A percentile compares a stretch with the other conserved stretches of the same genome.
These are phyloP conservation scores for Paramecium primaurelia DNA, from an alignment of 73 alveolate genomes.

Conservation along the genomic window DNA sequence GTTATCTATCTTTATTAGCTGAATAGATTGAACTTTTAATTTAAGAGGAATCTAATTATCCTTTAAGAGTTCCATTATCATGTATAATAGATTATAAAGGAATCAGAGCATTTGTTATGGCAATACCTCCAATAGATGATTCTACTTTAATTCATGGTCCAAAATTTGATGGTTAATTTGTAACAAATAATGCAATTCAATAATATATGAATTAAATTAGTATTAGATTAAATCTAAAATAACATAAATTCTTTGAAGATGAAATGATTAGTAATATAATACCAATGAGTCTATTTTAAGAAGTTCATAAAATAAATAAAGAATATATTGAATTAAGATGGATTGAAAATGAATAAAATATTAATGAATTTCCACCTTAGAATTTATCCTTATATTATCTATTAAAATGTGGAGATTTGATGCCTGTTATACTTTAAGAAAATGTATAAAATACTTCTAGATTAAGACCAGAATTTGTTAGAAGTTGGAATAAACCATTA, in stretches of 20 bases:
- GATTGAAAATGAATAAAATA: constrained; percentile 1
- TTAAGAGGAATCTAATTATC: not conserved
- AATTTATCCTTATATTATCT: not conserved
- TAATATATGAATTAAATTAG: not conserved
- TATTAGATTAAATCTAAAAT: not conserved
- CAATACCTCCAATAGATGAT: not conserved
- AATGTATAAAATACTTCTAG: not conserved
- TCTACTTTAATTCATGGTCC: constrained; percentile 5
- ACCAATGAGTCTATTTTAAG: not conserved
- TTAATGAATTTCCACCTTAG: not conserved
- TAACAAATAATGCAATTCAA: not conserved
- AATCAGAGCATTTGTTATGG: constrained; percentile 12
- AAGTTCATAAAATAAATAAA: not conserved
- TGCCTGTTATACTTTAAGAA: not conserved
- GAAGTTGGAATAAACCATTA: not conserved
- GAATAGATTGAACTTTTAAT: not conserved
- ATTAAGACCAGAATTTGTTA: constrained; percentile 4
- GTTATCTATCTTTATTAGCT: not conserved
- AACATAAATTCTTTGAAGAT: not conserved
- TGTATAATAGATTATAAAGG: constrained; percentile 28
- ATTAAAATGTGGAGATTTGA: constrained; percentile 22
- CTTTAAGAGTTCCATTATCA: constrained; percentile 4
- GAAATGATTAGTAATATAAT: not conserved
- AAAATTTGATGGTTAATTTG: not conserved
- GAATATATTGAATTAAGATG: constrained; percentile 37